A percentile compares a stretch with the other conserved stretches of the same genome.
Conservation (phyloP, 176 grass and related monocot species). For the Tillandsia leiboldiana region DNA sequence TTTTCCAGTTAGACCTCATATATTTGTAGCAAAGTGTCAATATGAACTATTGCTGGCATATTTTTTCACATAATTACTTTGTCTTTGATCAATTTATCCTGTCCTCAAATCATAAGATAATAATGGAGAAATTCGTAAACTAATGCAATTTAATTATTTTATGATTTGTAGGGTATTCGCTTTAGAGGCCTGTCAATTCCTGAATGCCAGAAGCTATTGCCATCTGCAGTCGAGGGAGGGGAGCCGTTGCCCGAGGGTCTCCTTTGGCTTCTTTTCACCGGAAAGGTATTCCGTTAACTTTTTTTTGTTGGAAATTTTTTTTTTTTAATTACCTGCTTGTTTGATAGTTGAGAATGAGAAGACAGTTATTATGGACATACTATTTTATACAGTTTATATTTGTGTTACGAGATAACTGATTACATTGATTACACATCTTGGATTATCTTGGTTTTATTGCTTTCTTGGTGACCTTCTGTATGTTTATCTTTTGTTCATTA, state of each 20-base stretch:
- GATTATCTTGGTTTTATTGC: too few relatives aligned
- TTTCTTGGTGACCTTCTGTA: too few relatives aligned
- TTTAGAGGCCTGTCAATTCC: constrained; percentile 95
- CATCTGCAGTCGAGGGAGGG: constrained; percentile 51
- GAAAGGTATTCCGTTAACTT: constrained; percentile 46
- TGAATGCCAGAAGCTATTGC: constrained; percentile 90
- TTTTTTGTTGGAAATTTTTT: not conserved
- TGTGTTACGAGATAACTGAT: too few relatives aligned
- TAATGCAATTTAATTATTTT: not conserved
- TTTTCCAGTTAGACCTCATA: not conserved
- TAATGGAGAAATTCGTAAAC: not conserved
- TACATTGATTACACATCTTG: too few relatives aligned
- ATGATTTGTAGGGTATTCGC: constrained; percentile 63
- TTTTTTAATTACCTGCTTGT: constrained; percentile 9
- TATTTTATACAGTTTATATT: too few relatives aligned
- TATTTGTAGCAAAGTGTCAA: not conserved
- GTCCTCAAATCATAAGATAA: not conserved
- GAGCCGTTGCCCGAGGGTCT: constrained; percentile 98
- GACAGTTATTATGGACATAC: too few relatives aligned
- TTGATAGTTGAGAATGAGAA: not conserved
- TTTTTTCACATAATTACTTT: not conserved
- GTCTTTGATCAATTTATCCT: not conserved
- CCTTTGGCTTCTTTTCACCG: constrained; percentile 96
- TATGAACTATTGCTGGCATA: not conserved
- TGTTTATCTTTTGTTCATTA: too few relatives aligned